Evolutionary conservation across 192 early-diverging fungal genomes (phyloP), one percentile per base, ranked within the genome.

Genomic region (Rhizophlyctis rosea): DNA sequence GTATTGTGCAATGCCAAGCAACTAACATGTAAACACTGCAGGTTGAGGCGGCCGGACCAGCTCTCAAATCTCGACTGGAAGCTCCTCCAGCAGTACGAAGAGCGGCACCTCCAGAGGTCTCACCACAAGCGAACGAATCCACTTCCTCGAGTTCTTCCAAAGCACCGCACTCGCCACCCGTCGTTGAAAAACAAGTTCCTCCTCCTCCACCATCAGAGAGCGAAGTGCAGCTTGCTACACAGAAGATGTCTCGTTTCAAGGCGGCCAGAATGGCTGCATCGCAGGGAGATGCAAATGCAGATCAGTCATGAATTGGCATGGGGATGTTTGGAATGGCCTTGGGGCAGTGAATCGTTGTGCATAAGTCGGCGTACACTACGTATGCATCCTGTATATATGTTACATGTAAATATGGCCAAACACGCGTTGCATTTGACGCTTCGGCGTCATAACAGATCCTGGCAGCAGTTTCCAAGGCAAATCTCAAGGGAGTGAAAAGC

Each of bases 221-320:
- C n/a, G n/a, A n/a, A n/a, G n/a, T n/a, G n/a, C n/a, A n/a, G n/a
- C n/a, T n/a, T n/a, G n/a, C n/a, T n/a, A 1, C 31, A 1, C 56
- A 27, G 35, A 57, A 57, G 34, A 57, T 57, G 56, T 57, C 56
- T 9, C 29, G 56, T 23, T 63, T 63, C 61, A 63, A 63, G 50
- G 61, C 61, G 3, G 50, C 28, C 3, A 50, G 61, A 2, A 48
- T 61, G 47, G 59, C 35, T 39, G n/a, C n/a, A n/a, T n/a, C n/a
- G n/a, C n/a, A n/a, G n/a, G n/a, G n/a, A n/a, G n/a, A n/a, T n/a
- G n/a, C n/a, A n/a, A n/a, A n/a, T n/a, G n/a, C n/a, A n/a, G n/a
- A n/a, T n/a, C n/a, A n/a, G n/a, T n/a, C n/a, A n/a, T n/a, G n/a
- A n/a, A n/a, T n/a, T n/a, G n/a, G n/a, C n/a, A n/a, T n/a, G n/a